Evolutionary conservation across 805 yeast genomes (phyloP).

Genomic region (Yarrowia sp.): DNA sequence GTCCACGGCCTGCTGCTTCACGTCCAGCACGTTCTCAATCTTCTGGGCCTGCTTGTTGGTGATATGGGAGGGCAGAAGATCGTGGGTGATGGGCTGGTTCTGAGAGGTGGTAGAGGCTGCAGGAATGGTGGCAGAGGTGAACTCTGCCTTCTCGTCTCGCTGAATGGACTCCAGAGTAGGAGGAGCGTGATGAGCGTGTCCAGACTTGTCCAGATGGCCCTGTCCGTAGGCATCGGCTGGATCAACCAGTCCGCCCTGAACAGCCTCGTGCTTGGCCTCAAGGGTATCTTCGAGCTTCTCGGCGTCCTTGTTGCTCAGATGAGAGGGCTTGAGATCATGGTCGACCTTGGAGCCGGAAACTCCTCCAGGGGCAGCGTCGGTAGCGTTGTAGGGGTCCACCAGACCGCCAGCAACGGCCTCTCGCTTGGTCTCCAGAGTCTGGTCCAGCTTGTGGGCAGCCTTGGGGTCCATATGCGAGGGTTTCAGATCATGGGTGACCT

Average conservation of each 20-base stretch:
- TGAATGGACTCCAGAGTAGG: slow-evolving; percentile 11
- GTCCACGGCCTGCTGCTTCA: slow-evolving; percentile 22
- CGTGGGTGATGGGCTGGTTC: slow-evolving; percentile 17
- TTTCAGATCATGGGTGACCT: slow-evolving; percentile 1
- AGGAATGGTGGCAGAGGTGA: slow-evolving; percentile 15
- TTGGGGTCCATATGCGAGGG: slow-evolving; percentile 22
- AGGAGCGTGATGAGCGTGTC: background rate
- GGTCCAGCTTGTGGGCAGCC: slow-evolving; percentile 12
- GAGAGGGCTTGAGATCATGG: slow-evolving; percentile 11
- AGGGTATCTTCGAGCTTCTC: slow-evolving; percentile 8
- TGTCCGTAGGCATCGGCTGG: slow-evolving; percentile 2
- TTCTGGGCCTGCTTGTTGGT: slow-evolving; percentile 1
- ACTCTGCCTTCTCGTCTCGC: slow-evolving; percentile 12
- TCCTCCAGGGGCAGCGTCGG: background rate
- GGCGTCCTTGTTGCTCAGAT: background rate
- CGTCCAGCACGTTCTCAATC: slow-evolving; percentile 21
- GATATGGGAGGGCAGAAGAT: slow-evolving; percentile 7
- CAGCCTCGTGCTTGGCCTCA: slow-evolving; percentile 16
- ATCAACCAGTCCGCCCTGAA: slow-evolving; percentile 17
- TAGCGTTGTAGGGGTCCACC: background rate
- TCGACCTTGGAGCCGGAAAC: background rate
- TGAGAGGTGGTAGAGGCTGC: slow-evolving; percentile 12
- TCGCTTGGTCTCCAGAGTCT: slow-evolving; percentile 14
- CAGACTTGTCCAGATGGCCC: slow-evolving; percentile 1
- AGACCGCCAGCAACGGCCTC: slow-evolving; percentile 26